Percentiles rank a stretch among this genome's conserved stretches.
phyloP scores from a whole-genome alignment of 2,329 filamentous ascomycete genomes.

The Penicillium sp. region DNA sequence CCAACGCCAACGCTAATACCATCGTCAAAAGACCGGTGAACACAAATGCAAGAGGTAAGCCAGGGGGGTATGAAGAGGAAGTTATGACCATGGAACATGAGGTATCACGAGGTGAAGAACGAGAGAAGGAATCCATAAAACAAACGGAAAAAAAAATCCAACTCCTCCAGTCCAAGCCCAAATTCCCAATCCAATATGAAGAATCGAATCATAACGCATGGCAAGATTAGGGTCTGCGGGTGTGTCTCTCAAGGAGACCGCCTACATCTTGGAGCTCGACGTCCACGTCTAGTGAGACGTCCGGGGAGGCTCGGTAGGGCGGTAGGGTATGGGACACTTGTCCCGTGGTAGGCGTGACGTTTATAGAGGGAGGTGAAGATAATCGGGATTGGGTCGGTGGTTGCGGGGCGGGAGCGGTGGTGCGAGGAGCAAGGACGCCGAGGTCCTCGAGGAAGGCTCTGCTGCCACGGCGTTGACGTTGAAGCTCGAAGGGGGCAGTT shows the following conservation, averaged over 20 bases:
- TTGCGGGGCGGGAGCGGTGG: background rate
- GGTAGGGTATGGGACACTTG: constrained; percentile 17
- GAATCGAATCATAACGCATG: constrained; percentile 2
- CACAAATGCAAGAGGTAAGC: background rate
- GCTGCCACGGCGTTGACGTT: constrained; percentile 26
- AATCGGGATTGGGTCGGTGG: background rate
- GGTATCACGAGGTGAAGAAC: background rate
- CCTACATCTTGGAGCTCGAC: constrained; percentile 48
- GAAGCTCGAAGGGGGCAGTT: background rate
- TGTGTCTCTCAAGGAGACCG: constrained; percentile 36
- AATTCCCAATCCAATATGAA: background rate
- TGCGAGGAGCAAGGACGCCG: constrained; percentile 24
- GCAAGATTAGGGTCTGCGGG: background rate
- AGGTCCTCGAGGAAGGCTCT: constrained; percentile 39
- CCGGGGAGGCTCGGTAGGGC: constrained; percentile 24
- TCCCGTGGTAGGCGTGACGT: background rate
- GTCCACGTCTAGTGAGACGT: constrained; percentile 27
- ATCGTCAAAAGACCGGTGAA: constrained; percentile 3
- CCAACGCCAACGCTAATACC: constrained; percentile 21
- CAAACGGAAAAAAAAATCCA: background rate
- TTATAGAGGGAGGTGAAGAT: background rate
- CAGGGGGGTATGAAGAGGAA: constrained; percentile 1
- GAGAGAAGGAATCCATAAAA: background rate
- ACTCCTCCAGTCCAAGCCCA: background rate
- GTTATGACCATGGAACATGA: background rate